Evolutionary conservation across 176 grass and related monocot genomes (phyloP), one percentile per base, ranked within the genome.

Genomic region (Musa schizocarpa): DNA sequence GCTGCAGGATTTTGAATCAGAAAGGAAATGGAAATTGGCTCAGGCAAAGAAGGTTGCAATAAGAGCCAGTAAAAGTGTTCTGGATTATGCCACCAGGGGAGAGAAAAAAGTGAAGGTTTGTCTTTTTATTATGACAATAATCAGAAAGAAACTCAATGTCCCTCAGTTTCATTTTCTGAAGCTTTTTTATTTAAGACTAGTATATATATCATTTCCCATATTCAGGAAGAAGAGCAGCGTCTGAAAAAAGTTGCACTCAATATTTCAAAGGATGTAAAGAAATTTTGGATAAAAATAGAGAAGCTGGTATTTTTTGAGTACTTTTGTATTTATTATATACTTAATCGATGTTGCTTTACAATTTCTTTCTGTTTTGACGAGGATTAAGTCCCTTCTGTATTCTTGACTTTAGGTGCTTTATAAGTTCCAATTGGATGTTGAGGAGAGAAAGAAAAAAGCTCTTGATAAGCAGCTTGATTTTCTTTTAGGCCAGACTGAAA

Each of bases 271-370:
- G 95, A 99, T 50, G 91, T 99, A 80, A 99, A 94, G 83, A 99
- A 99, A 80, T 99, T 99, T 74, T 99, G 95, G 95, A 87, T 82
- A 20, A 99, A 99, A 87, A 94, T 99, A 85, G 95, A 99, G 83
- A 99, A 94, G 52, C 77, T 99, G 86, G 95, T 71, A 82, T 89
- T 86, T 89, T 78, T 48, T 16, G 34, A 43, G 34, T 6, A 26
- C 68, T 72, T 2, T 52, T 57, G 20, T 10, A 58, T 25, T 54
- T 26, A 70, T 9, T 24, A 74, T n/a, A 9, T 9, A 27, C 10
- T 23, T 72, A 54, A 8, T 13, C 43, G 9, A 13, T 65, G 9
- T 82, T 57, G 12, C 25, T 77, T 50, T 57, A 19, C 20, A 19
- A 65, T 56, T 23, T 83, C 9, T 75, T 78, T 61, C 52, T 57